Base-by-base conservation (phyloP, 495 filamentous ascomycete species). In the Clavariopsis aquatica region DNA sequence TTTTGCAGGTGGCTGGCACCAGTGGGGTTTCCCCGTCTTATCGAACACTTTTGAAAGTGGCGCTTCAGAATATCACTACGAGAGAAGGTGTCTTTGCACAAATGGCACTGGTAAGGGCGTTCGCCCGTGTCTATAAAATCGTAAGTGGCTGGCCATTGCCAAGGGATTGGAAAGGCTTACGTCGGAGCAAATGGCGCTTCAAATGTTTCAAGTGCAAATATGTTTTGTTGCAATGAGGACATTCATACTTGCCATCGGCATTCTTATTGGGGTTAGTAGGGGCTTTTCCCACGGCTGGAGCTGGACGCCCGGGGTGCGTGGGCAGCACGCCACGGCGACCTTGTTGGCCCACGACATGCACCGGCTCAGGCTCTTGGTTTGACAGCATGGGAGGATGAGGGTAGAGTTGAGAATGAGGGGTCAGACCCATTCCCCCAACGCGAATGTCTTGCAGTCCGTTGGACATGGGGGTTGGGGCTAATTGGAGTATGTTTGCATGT, bases 81-180 rank as follows among this genome's bases (percentile, higher is more conserved):
- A 26, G 93, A 96, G 78, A 98, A 98, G n/a, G 91, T 97, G 76
- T 98, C 94, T 74, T 92, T 89, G 80, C 94, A 98, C 46, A 98
- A 83, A 64, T 92, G 88, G 79, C 94, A 98, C 84, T 91, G 91
- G 79, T 98, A 98, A 27, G 94, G 94, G 55, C 94, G 89, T 74
- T 96, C 92, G 69, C 94, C 94, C 62, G 94, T 96, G 78, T 98
- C 92, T 96, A 67, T 27, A 36, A 6, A 51, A 26, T n/a, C 41
- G 52, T 66, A 27, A 64, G 55, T 57, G 27, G 17, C 46, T 62
- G 49, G 74, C 59, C 51, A 53, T 59, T 67, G 24, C 38, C 38
- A 59, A 59, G 23, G 23, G 61, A 65, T 66, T 28, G 53, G 60
- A 60, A n/a, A 52, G 64, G 89, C 92, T 92, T 84, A 96, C 92